Base-by-base conservation (phyloP, 108 stramenopile genomes). In the Cyclotella cryptica region DNA sequence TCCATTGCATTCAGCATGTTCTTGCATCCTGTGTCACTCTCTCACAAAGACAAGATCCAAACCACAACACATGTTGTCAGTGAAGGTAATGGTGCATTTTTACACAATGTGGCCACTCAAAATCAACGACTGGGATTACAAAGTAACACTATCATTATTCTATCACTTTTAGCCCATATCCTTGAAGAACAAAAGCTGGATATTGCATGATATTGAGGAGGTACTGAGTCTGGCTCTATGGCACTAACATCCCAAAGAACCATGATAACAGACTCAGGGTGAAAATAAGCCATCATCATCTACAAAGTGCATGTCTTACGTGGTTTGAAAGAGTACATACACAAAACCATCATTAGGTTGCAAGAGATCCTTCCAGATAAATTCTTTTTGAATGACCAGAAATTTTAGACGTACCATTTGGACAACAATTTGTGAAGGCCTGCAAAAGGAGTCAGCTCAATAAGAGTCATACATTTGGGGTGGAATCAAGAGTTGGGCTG, bases 231-330 rank as follows among this genome's bases (percentile, higher is more conserved):
- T 74, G 28, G 22, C 24, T 66, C 3, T 18, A 49, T 19, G 63
- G 66, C 21, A 74, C 72, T 18, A 74, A 74, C 28, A 74, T 74
- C 9, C 63, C 73, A 35, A 29, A 41, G 14, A 65, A 74, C 40
- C 64, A 52, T 44, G 29, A n/a, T n/a, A n/a, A 49, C n/a, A 74
- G 40, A 22, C 44, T 10, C n/a, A 21, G 45, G 6, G 51, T 17
- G 64, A 24, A 11, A 53, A 43, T 7, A 3, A 11, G 5, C 5
- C 18, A 47, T 74, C n/a, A n/a, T n/a, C n/a, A n/a, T n/a, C n/a
- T n/a, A n/a, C n/a, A n/a, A n/a, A n/a, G n/a, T n/a, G 27, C 14
- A 26, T 74, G 22, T 21, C 42, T 7, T 28, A 74, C 47, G 6
- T 45, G n/a, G 30, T 3, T 27, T 74, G 18, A 24, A 65, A n/a